These are phyloP conservation scores for Volvariella surrecta DNA, from an alignment of 1,284 basidiomycete genomes.

Conservation along the genomic window DNA sequence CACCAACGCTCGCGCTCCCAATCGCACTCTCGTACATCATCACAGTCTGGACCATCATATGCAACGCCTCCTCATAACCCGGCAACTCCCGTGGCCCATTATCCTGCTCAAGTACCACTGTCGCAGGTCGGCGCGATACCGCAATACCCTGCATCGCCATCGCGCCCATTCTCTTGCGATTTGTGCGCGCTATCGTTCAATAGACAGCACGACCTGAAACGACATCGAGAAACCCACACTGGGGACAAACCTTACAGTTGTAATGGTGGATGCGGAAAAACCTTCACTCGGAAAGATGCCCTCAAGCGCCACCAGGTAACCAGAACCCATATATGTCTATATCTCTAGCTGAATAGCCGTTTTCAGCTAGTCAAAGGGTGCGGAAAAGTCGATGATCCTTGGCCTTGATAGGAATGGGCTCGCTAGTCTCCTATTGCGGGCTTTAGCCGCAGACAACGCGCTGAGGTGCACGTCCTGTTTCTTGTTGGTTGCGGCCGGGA, in stretches of 20 bases:
- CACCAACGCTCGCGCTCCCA: constrained; percentile 7
- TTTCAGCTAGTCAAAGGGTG: constrained; percentile 68
- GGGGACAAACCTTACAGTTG: constrained; percentile 75
- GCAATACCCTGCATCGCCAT: constrained; percentile 60
- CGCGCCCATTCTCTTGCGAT: constrained; percentile 66
- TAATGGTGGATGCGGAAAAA: constrained; percentile 75
- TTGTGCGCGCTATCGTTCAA: constrained; percentile 76
- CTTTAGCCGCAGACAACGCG: no score
- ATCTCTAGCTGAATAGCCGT: constrained; percentile 13
- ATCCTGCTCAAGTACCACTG: constrained; percentile 16
- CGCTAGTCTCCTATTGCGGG: no score
- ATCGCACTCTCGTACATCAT: constrained; percentile 16
- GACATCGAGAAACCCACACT: constrained; percentile 73
- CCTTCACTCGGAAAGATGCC: constrained; percentile 76
- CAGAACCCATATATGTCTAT: constrained; percentile 8
- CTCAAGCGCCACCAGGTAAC: constrained; percentile 72
- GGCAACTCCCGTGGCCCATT: constrained; percentile 12
- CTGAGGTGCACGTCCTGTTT: no score
- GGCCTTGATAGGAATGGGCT: constrained; percentile 18
- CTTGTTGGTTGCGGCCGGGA: no score
- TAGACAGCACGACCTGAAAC: constrained; percentile 73
- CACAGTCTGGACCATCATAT: constrained; percentile 16
- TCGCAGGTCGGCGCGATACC: constrained; percentile 25
- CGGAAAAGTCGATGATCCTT: constrained; percentile 55
- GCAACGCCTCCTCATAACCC: constrained; percentile 7